Base-by-base conservation (phyloP, 106 monocot species). In the Allium sativum region DNA sequence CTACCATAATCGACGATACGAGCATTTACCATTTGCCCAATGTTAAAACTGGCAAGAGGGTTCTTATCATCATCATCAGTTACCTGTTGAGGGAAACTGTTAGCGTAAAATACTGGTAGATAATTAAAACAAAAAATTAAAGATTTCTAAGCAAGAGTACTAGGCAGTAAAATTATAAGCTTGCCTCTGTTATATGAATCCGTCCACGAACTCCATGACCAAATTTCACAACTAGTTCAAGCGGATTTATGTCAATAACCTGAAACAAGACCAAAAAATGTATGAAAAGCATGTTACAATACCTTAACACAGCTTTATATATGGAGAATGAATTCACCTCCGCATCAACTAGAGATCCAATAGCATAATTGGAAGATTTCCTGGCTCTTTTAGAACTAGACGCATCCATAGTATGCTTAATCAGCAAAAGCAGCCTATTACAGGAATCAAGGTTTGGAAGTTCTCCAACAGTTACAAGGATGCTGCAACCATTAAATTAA, bases 141-240 rank as follows among this genome's bases (percentile, higher is more conserved):
- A 31, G 31, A 31, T 31, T 31, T 31, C 5, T 2, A 31, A 31
- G 1, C 5, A 31, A 31, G 31, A 31, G 31, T 1, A 12, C 43
- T 5, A 6, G 59, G 21, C 21, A 46, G 18, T 0, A 47, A 40
- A 62, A 74, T 17, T 59, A 41, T 19, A 47, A 47, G 14, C 16
- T 57, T 59, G 87, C 96, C 87, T 98, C 96, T 17, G 84, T 98
- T 70, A 88, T 78, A 82, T 98, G 91, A 61, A 91, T 57, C 82
- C 84, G 73, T 15, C 96, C 91, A 64, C 16, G 71, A 77, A 66
- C 62, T 47, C 66, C 75, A 44, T n/a, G 43, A 58, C 84, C 84
- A 84, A 91, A 76, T 70, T 82, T 98, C 62, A 87, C 11, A 80
- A 80, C 16, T 42, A 98, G 64, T 56, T 84, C 82, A 42, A 87